Base-by-base conservation (phyloP, 257 asterid genomes). In the Eustoma russellianum region DNA sequence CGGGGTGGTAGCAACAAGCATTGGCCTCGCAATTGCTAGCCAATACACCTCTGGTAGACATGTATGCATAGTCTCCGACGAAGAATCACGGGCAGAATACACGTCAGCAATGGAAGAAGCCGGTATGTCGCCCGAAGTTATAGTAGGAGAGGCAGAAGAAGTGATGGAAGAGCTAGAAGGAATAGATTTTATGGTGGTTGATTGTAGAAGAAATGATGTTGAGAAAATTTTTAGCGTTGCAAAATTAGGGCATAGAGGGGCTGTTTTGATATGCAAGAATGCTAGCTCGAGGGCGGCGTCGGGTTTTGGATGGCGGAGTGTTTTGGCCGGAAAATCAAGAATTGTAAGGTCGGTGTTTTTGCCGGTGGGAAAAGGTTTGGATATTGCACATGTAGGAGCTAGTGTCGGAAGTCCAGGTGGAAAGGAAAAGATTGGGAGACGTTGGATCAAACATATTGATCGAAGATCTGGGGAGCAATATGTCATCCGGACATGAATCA, bases 311-410 rank as follows among this genome's bases (percentile, higher is more conserved):
- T 86, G 98, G 98, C 79, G 75, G 6, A 62, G 74, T 15, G 91
- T 70, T 30, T 66, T 83, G 5, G 83, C 63, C 12, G 71, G 76
- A 14, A 63, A 56, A 60, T 56, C 77, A 61, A 79, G 94, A 67
- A 75, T 91, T 4, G 96, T 83, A 18, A 65, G 92, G 1, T 73
- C 92, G 8, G 92, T 84, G 52, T 72, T 80, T 59, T 33, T 91
- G 67, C 98, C 98, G 12, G 98, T 91, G 56, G 98, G 96, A 46
- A 66, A 83, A 38, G 96, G 98, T 3, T 41, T 90, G 51, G 88
- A 90, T 46, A 79, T 86, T 5, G 96, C 85, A 0, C 88, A 90
- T 57, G 71, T 86, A 1, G 94, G 94, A 58, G 74, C 79, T 13
- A 11, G 1, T 38, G 43, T 38, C 7, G 79, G 76, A 49, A 61